Base-by-base conservation (phyloP, 345 rosid species). In the Citrus maxima region DNA sequence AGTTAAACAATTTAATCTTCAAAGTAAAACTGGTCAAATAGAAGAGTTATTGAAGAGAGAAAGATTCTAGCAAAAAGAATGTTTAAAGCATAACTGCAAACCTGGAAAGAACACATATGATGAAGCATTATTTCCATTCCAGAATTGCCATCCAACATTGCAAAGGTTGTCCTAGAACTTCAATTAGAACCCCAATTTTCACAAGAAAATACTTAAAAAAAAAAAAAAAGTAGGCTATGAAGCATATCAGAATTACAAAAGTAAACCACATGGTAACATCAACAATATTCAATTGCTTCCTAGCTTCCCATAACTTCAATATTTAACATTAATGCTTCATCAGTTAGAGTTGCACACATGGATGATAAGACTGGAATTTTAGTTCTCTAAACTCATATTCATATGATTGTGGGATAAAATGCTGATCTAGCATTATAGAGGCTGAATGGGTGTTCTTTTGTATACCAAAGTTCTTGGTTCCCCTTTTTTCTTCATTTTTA, bases 81-180 rank as follows among this genome's bases (percentile, higher is more conserved):
- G 32, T 22, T 54, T 34, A 83, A 40, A 66, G 76, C 42, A 64
- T 74, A 65, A 61, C 80, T 60, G 73, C 89, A 74, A 84, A 87
- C 86, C 87, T 84, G 87, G 83, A 58, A 46, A 40, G 74, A 38
- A 79, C 49, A 64, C 56, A 65, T 4, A 74, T 1, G 72, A 71
- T 76, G 86, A 69, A 86, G 85, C 80, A 79, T 30, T 79, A 60
- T 80, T 82, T 74, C 73, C 76, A 77, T 79, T 80, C 84, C 87
- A 78, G 78, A 86, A 73, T 70, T 68, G 81, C 79, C 80, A 78
- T 70, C 84, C 81, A 54, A 80, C 61, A 70, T 66, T 59, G 68
- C 73, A 77, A 68, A 78, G 78, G 80, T 78, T 74, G 80, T 74
- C 38, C 80, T 77, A 70, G n/a, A 78, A 49, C 83, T 80, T 73